phyloP scores from a whole-genome alignment of 495 filamentous ascomycete species.

The Parachaetomium inaequale region DNA sequence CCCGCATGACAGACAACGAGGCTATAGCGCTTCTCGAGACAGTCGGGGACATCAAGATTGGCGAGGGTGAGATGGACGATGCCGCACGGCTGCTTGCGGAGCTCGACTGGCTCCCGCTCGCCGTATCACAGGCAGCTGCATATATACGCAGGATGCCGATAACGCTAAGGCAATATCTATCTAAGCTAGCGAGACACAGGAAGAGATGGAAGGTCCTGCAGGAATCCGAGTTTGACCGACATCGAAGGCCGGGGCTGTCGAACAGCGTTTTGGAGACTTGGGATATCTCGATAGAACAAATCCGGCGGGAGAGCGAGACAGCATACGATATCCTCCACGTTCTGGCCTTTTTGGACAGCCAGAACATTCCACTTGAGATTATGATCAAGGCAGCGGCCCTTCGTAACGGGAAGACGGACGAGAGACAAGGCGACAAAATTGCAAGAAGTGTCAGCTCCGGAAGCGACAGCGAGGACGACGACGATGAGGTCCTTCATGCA shows the following conservation, averaged over 20 bases:
- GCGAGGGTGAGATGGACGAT: constrained; percentile 14
- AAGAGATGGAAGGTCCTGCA: not conserved
- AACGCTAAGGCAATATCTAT: not conserved
- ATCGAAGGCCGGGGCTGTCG: constrained; percentile 23
- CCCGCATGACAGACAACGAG: constrained; percentile 18
- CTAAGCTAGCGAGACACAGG: not conserved
- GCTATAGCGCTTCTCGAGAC: constrained; percentile 15
- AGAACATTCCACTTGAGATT: constrained; percentile 24
- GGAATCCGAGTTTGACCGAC: constrained; percentile 2
- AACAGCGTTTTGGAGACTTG: constrained; percentile 29
- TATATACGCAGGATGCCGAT: not conserved
- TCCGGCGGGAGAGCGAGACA: constrained; percentile 23
- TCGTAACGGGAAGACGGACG: not conserved
- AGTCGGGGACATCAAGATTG: constrained; percentile 11
- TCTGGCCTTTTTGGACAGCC: constrained; percentile 25
- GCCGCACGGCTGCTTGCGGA: constrained; percentile 19
- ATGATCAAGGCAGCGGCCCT: not conserved
- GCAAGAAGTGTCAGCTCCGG: too few relatives aligned
- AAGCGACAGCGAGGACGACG: not conserved
- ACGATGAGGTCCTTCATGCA: constrained; percentile 11
- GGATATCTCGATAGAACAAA: constrained; percentile 24
- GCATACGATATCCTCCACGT: constrained; percentile 23
- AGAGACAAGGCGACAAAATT: too few relatives aligned
- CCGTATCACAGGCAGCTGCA: constrained; percentile 27
- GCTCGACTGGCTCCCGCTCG: constrained; percentile 30